These are phyloP conservation scores for Solanum lycopersicoides DNA, from an alignment of 257 asterid species.

Conservation along the genomic window DNA sequence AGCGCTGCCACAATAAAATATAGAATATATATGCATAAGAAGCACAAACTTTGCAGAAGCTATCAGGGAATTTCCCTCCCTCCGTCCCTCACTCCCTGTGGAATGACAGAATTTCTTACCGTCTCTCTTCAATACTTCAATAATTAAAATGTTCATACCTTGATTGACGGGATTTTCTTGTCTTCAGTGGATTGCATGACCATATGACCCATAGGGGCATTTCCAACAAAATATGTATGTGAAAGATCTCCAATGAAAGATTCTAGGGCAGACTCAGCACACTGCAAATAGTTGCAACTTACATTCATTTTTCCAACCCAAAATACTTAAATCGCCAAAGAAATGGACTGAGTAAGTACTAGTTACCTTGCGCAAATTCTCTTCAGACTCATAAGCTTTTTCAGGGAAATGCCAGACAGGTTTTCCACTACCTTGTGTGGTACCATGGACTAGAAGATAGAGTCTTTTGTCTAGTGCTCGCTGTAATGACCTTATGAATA, in stretches of 20 bases:
- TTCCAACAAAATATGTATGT: conserved; percentile 75
- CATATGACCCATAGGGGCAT: conserved; percentile 86
- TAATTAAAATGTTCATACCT: conserved; percentile 24
- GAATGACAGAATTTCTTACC: neutral
- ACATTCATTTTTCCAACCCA: neutral
- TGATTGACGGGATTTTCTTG: conserved; percentile 19
- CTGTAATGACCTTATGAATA: conserved; percentile 56
- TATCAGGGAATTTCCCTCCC: neutral
- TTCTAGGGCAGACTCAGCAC: conserved; percentile 80
- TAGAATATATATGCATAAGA: neutral
- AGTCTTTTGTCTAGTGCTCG: conserved; percentile 88
- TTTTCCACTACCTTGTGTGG: conserved; percentile 31
- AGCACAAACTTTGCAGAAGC: neutral
- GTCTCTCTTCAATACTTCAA: neutral
- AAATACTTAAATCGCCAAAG: neutral
- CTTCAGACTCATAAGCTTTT: conserved; percentile 66
- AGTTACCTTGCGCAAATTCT: conserved; percentile 63
- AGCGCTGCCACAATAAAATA: conserved; percentile 37
- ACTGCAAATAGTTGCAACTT: conserved; percentile 36
- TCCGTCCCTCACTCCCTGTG: neutral
- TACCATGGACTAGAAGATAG: conserved; percentile 69
- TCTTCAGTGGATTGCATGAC: conserved; percentile 27
- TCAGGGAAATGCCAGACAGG: conserved; percentile 94
- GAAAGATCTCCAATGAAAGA: conserved; percentile 79
- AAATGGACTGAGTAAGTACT: neutral